Evolutionary conservation across 176 grass and related monocot species (phyloP), one percentile per base, ranked within the genome.

Genomic region (Pontederia paniculata): DNA sequence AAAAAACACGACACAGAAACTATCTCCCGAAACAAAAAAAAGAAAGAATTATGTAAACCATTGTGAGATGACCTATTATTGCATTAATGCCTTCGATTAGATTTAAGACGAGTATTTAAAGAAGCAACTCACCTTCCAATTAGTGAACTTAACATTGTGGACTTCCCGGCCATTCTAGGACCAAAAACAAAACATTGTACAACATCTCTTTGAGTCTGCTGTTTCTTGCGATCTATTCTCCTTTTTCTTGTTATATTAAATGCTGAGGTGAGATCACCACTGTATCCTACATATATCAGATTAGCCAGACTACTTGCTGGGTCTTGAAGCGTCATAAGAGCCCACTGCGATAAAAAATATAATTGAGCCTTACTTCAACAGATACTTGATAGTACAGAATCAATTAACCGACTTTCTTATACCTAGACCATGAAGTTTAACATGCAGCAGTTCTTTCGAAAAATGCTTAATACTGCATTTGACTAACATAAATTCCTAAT

Each of bases 151-250:
- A 98, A 75, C 63, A 98, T 62, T 37, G 86, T 57, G 25, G 93
- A 82, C 66, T 98, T 98, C 45, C 93, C 93, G 52, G 86, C 60
- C 69, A 80, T 83, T 77, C 72, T 88, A 50, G 93, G 86, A 17
- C 93, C 93, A 52, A 91, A 98, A 62, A 98, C 86, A 70, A 72
- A 84, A 71, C 93, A 98, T 66, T 98, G 83, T 22, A 91, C 79
- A 73, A 88, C 83, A 57, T 77, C 88, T 65, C 83, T 72, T 16
- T 76, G 81, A 20, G 86, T 81, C 43, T 91, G 86, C 55, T 88
- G 75, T 61, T 84, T 87, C 79, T 98, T 98, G 42, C 93, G 83
- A 61, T 98, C 93, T 43, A 90, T 73, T 43, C 83, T 67, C 71
- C 93, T 90, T 88, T 98, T 98, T 68, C 83, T 88, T 15, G 80